Percentiles rank a stretch among this genome's conserved stretches.
Conservation (phyloP, 257 asterid species). For the Hygrophila difformis region DNA sequence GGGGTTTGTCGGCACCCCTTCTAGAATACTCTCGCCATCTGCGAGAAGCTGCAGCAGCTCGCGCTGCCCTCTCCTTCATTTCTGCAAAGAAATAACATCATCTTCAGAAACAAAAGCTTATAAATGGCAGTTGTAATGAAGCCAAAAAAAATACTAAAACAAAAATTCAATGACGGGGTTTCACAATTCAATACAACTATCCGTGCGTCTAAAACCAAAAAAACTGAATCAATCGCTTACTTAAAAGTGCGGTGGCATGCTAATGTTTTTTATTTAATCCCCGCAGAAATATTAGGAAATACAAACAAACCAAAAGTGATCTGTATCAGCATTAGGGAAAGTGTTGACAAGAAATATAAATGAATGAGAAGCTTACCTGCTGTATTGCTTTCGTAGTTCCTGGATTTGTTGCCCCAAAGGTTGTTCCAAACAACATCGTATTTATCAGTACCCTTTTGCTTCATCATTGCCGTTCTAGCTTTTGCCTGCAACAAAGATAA, state of each 20-base stretch:
- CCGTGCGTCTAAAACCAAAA: neutral
- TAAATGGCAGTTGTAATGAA: too few species aligned
- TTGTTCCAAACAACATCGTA: constrained; percentile 60
- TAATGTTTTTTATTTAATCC: too few species aligned
- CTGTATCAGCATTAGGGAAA: too few species aligned
- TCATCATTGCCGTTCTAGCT: constrained; percentile 69
- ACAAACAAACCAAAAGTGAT: too few species aligned
- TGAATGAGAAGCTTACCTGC: neutral
- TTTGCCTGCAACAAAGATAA: constrained; percentile 39
- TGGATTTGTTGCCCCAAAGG: constrained; percentile 65
- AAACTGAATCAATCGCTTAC: neutral
- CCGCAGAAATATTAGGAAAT: neutral
- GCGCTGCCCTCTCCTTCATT: constrained; percentile 56
- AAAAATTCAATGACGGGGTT: neutral
- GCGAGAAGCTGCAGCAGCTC: constrained; percentile 95
- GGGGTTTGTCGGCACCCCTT: constrained; percentile 73
- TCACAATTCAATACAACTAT: neutral
- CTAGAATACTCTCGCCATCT: constrained; percentile 97
- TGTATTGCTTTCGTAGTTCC: constrained; percentile 43
- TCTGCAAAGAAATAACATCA: constrained; percentile 19
- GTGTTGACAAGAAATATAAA: too few species aligned
- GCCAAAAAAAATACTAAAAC: too few species aligned
- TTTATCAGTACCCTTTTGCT: constrained; percentile 58
- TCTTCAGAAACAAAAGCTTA: too few species aligned
- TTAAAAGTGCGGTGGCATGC: too few species aligned